Evolutionary conservation across 2,329 filamentous ascomycete species (phyloP), one percentile per base, ranked within the genome.

Genomic region (Aureobasidium melanogenum): DNA sequence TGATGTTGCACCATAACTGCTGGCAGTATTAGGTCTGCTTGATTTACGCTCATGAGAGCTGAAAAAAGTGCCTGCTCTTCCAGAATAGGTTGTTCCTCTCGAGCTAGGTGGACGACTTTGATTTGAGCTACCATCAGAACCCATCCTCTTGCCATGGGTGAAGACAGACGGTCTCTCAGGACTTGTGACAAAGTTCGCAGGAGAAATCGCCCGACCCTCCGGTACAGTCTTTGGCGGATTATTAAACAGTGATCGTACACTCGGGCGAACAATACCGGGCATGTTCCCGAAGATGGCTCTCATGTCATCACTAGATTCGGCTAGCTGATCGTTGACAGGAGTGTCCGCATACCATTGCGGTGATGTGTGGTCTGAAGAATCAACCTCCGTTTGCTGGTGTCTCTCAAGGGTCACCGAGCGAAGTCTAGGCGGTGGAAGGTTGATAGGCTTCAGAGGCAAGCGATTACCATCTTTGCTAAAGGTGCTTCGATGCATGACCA

Each of bases 11-110:
- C 73, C 73, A 57, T 66, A 65, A 51, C 63, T 70, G 62, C 73
- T 90, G 51, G 87, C 86, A 69, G 86, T 80, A 38, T 84, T 82
- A 4, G 65, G 57, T 22, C 48, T 46, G 32, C 39, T 39, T 26
- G 19, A 14, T n/a, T 39, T 36, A 12, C 50, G 48, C 17, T 59
- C 43, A 22, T 59, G 22, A 3, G 44, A 48, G 19, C n/a, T 44
- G 56, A 59, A 59, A 17, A 59, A 50, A 17, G 43, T 22, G 5
- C 56, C 56, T 50, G 44, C 10, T 6, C 34, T 30, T 19, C n/a
- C 43, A 36, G 54, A 47, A 22, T 47, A 28, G 38, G 26, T 5
- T 38, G 41, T 47, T 3, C 38, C 54, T n/a, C 38, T 44, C 9
- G 58, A 44, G 19, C 47, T 52, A 8, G 47, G 24, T 22, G 58